A percentile compares a stretch with the other conserved stretches of the same genome.
These are phyloP conservation scores for Trypanosoma melophagium DNA, from an alignment of 208 protist genomes.

Conservation along the genomic window DNA sequence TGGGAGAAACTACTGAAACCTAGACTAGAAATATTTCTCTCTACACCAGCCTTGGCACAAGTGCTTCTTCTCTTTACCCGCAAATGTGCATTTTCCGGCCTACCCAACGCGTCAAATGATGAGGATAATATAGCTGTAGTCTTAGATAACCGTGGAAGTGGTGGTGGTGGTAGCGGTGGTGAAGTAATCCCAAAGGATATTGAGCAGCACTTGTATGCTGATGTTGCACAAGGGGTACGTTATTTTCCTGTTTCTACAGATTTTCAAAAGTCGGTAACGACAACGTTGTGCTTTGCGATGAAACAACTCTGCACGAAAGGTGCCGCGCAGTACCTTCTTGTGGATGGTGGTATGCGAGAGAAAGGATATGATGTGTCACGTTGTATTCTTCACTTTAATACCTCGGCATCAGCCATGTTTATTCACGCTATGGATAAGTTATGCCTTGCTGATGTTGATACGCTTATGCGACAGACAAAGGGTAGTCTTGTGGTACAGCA, in stretches of 20 bases:
- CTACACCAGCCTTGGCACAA: constrained; percentile 37
- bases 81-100: constrained; percentile 68
- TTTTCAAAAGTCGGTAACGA: constrained; percentile 49
- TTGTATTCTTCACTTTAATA: constrained; percentile 71
- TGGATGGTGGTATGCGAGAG: constrained; percentile 53
- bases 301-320: constrained; percentile 45
- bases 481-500: constrained; percentile 84
- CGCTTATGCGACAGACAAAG: constrained; percentile 39
- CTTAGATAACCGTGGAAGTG: neutral
- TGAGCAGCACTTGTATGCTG: constrained; percentile 38
- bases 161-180: constrained; percentile 27
- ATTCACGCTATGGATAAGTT: constrained; percentile 74
- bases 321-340: constrained; percentile 66
- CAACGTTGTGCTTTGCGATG: constrained; percentile 36
- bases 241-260: constrained; percentile 53
- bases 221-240: constrained; percentile 48
- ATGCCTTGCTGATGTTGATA: constrained; percentile 53
- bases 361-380: constrained; percentile 65
- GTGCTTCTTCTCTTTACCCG: constrained; percentile 62
- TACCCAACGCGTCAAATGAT: neutral
- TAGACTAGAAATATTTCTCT: constrained; percentile 43
- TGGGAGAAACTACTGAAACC: constrained; percentile 56
- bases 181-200: constrained; percentile 54
- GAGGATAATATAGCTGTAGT: neutral
- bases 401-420: constrained; percentile 51